phyloP scores from a whole-genome alignment of 371 early-diverging fungal species.

The Dichotomocladium elegans region DNA sequence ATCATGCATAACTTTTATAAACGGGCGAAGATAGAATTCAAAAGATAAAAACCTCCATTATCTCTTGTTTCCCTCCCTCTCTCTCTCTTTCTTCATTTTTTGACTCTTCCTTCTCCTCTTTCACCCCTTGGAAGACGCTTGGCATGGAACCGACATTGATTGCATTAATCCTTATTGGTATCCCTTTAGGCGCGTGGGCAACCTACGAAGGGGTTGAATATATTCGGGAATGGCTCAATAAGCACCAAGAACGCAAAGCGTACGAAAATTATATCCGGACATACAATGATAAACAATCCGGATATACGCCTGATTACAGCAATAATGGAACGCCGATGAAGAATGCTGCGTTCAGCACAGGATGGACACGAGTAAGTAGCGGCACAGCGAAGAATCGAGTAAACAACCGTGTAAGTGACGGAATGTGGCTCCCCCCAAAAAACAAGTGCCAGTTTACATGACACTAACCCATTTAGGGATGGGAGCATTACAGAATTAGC shows the following conservation, averaged over 20 bases:
- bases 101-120: not conserved
- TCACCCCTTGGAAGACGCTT: not conserved
- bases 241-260: constrained; percentile 20
- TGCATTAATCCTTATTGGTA: constrained; percentile 14
- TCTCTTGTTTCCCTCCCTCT: not conserved
- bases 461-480: too few relatives aligned
- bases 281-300: constrained; percentile 14
- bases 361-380: too few relatives aligned
- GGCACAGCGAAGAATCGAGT: too few relatives aligned
- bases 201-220: constrained; percentile 25
- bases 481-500: not conserved
- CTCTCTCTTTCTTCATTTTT: constrained; percentile 5
- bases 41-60: not conserved
- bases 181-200: constrained; percentile 14
- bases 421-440: too few relatives aligned
- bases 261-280: constrained; percentile 29
- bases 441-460: too few relatives aligned
- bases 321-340: too few relatives aligned
- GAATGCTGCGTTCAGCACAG: too few relatives aligned
- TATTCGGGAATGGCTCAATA: constrained; percentile 18
- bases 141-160: constrained; percentile 25
- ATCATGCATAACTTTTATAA: too few relatives aligned
- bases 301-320: too few relatives aligned
- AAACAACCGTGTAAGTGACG: too few relatives aligned
- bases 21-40: not conserved